Conservation (phyloP, 176 grass and related monocot species). For the Phoenix dactylifera region DNA sequence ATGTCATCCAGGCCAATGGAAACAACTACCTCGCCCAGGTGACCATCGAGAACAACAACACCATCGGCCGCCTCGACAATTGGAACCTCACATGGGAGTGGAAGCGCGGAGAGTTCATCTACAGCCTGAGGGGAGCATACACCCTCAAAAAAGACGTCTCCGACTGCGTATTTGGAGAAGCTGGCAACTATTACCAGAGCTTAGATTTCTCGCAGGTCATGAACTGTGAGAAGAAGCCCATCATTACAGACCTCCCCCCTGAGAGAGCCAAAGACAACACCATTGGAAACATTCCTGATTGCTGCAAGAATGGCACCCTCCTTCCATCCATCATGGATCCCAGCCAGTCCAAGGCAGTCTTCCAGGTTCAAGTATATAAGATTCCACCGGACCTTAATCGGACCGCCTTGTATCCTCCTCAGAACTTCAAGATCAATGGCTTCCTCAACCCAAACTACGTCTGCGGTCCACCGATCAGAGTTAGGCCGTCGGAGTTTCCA, state of each 20-base stretch:
- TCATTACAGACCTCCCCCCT: conserved; percentile 82
- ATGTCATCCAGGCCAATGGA: conserved; percentile 51
- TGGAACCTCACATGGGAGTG: conserved; percentile 99
- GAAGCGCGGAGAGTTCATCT: conserved; percentile 88
- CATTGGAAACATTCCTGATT: conserved; percentile 71
- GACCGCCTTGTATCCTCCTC: conserved; percentile 60
- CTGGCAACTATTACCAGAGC: conserved; percentile 51
- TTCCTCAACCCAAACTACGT: conserved; percentile 59
- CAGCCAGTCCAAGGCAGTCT: conserved; percentile 53
- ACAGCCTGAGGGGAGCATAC: conserved; percentile 73
- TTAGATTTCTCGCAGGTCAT: conserved; percentile 68
- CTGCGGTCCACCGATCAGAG: conserved; percentile 55
- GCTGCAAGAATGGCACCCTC: conserved; percentile 92
- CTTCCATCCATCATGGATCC: conserved; percentile 62
- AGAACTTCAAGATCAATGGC: conserved; percentile 71
- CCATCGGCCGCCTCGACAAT: conserved; percentile 74
- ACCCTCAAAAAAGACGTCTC: conserved; percentile 51
- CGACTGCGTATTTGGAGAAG: conserved; percentile 59
- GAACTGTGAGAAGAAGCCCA: conserved; percentile 79
- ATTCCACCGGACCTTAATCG: conserved; percentile 86
- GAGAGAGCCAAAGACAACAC: conserved; percentile 64
- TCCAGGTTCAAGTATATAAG: conserved; percentile 84
- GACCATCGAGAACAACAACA: conserved; percentile 86
- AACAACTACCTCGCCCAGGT: conserved; percentile 80
- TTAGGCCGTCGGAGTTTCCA: conserved; percentile 70